phyloP scores from a whole-genome alignment of 148 eudicot species.

The Heliamphora exappendiculata region DNA sequence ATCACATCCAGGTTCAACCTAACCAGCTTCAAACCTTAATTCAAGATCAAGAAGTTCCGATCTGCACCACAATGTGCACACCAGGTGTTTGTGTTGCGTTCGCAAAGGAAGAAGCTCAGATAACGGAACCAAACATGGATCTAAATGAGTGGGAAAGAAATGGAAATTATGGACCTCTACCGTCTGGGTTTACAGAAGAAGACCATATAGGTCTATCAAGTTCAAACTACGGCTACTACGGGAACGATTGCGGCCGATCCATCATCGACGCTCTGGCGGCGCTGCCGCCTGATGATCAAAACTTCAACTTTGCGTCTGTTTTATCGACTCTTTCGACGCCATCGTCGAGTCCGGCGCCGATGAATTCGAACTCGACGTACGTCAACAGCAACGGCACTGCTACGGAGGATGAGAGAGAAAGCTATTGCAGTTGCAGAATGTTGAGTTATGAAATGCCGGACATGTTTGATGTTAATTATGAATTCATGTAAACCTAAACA shows the following conservation, averaged over 20 bases:
- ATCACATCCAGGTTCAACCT: slow-evolving; percentile 17
- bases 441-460: slow-evolving; percentile 57
- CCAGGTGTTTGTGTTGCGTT: slow-evolving; percentile 26
- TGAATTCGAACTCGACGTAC: slow-evolving; percentile 46
- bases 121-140: slow-evolving; percentile 35
- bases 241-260: slow-evolving; percentile 24
- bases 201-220: too few species aligned
- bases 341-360: slow-evolving; percentile 49
- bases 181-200: too few species aligned
- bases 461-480: slow-evolving; percentile 43
- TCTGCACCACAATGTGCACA: slow-evolving; percentile 13
- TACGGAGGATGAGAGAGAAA: slow-evolving; percentile 58
- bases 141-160: slow-evolving; percentile 34
- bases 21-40: slow-evolving; percentile 35
- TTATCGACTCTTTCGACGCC: slow-evolving; percentile 56
- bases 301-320: slow-evolving; percentile 34
- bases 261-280: slow-evolving; percentile 29
- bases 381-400: slow-evolving; percentile 26
- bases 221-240: slow-evolving; percentile 31
- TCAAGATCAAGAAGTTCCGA: slow-evolving; percentile 27
- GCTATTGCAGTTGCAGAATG: slow-evolving; percentile 59
- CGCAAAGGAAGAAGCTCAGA: slow-evolving; percentile 33
- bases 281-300: slow-evolving; percentile 21
- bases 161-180: slow-evolving; percentile 16
- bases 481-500: slow-evolving; percentile 34